A percentile compares a stretch with the other conserved stretches of the same genome.
Evolutionary conservation across 495 filamentous ascomycete genomes (phyloP).

Genomic region (Lophiotrema nucula): DNA sequence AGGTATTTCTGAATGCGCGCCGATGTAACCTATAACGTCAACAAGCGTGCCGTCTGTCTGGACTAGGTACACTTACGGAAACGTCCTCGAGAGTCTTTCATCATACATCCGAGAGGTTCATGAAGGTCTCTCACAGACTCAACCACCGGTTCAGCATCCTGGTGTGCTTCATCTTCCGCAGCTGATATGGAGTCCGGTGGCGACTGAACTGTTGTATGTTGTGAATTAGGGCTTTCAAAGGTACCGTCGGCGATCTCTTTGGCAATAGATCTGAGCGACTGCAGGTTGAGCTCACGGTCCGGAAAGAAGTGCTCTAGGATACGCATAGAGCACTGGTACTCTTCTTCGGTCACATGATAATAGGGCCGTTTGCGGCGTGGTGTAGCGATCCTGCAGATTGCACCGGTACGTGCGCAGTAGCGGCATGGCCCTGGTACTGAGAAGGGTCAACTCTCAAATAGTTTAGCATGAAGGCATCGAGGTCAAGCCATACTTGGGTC

Average conservation of each 20-base stretch:
- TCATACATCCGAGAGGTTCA: conserved; percentile 29
- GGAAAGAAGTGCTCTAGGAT: conserved; percentile 31
- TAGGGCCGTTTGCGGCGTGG: conserved; percentile 27
- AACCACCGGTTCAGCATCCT: conserved; percentile 22
- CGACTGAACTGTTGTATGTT: conserved; percentile 8
- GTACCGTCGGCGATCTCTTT: conserved; percentile 19
- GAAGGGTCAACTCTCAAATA: background rate
- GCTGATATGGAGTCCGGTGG: background rate
- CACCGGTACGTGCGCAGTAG: conserved; percentile 28
- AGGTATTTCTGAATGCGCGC: conserved; percentile 30
- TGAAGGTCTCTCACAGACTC: conserved; percentile 29
- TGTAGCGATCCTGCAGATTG: conserved; percentile 22
- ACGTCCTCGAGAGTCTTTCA: conserved; percentile 25
- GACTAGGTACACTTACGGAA: conserved; percentile 8
- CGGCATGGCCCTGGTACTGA: conserved; percentile 28
- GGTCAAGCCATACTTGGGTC: conserved; percentile 21
- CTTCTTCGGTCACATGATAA: conserved; percentile 32
- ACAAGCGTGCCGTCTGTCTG: background rate
- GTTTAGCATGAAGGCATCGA: background rate
- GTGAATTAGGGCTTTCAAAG: background rate
- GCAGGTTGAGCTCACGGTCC: conserved; percentile 27
- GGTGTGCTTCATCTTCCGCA: conserved; percentile 3
- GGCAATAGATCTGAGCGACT: conserved; percentile 15
- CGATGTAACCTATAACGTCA: conserved; percentile 25
- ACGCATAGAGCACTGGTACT: conserved; percentile 31